These are phyloP conservation scores for Chrysanthemum makinoi DNA, from an alignment of 129 eudicot genomes.

Conservation along the genomic window DNA sequence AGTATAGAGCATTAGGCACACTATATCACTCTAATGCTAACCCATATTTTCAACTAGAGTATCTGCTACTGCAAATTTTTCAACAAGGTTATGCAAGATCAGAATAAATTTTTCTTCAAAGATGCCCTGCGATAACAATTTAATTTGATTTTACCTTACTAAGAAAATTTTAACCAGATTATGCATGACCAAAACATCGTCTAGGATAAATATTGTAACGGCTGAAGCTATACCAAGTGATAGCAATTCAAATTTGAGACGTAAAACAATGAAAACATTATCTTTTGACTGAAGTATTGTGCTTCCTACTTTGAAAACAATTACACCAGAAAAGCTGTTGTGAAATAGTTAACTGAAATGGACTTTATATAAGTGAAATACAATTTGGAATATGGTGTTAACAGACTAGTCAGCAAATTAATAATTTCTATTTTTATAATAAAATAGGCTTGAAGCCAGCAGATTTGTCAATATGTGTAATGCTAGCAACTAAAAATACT, in stretches of 20 bases:
- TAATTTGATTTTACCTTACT: too few species aligned
- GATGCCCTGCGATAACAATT: too few species aligned
- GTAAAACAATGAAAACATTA: neutral
- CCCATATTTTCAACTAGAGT: neutral
- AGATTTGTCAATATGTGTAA: neutral
- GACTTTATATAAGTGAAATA: conserved; percentile 3
- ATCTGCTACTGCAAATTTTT: neutral
- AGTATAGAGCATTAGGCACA: neutral
- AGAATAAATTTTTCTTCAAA: neutral
- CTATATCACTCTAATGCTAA: neutral
- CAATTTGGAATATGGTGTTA: neutral
- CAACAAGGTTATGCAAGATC: neutral
- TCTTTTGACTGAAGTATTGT: neutral
- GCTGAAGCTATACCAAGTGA: too few species aligned
- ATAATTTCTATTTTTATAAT: neutral
- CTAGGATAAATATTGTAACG: too few species aligned
- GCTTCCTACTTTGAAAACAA: neutral
- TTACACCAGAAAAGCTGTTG: neutral
- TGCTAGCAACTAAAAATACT: conserved; percentile 2
- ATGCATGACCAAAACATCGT: too few species aligned
- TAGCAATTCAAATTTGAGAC: neutral
- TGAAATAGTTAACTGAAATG: neutral
- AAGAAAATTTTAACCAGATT: too few species aligned
- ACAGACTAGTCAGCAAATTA: neutral
- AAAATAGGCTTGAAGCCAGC: neutral